A percentile compares a stretch with the other conserved stretches of the same genome.
Evolutionary conservation across 2,329 filamentous ascomycete species (phyloP).

Genomic region (Fusarium irregulare): DNA sequence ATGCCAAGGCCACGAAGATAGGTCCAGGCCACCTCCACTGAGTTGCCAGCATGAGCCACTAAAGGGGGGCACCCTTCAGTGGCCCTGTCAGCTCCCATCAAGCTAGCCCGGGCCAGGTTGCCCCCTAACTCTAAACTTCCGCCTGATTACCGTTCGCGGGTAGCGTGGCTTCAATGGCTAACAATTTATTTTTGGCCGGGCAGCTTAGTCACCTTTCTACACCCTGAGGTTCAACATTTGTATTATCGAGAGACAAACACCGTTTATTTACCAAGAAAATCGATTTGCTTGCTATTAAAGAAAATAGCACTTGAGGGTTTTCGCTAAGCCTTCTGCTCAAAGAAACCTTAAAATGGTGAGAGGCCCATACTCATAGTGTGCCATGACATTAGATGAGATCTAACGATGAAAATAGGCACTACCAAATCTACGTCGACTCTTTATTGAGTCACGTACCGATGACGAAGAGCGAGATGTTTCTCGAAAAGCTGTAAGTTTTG

Average conservation of each 20-base stretch:
- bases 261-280: background rate
- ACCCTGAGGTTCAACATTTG: slow-evolving; percentile 5
- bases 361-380: background rate
- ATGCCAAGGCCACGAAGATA: slow-evolving; percentile 44
- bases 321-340: background rate
- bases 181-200: slow-evolving; percentile 38
- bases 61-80: slow-evolving; percentile 17
- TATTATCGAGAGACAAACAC: background rate
- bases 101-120: slow-evolving; percentile 1
- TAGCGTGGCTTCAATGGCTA: slow-evolving; percentile 41
- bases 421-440: slow-evolving; percentile 94
- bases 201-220: slow-evolving; percentile 41
- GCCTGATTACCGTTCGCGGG: slow-evolving; percentile 42
- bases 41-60: slow-evolving; percentile 13
- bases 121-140: slow-evolving; percentile 40
- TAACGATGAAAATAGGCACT: slow-evolving; percentile 67
- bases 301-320: background rate
- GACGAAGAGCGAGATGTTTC: slow-evolving; percentile 96
- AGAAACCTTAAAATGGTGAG: slow-evolving; percentile 31
- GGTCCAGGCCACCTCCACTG: slow-evolving; percentile 25
- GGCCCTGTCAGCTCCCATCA: slow-evolving; percentile 23
- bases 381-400: background rate
- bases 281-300: background rate
- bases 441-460: slow-evolving; percentile 93
- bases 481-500: slow-evolving; percentile 76